Conservation (phyloP, 2,329 filamentous ascomycete genomes). For the Penicillium sp. region DNA sequence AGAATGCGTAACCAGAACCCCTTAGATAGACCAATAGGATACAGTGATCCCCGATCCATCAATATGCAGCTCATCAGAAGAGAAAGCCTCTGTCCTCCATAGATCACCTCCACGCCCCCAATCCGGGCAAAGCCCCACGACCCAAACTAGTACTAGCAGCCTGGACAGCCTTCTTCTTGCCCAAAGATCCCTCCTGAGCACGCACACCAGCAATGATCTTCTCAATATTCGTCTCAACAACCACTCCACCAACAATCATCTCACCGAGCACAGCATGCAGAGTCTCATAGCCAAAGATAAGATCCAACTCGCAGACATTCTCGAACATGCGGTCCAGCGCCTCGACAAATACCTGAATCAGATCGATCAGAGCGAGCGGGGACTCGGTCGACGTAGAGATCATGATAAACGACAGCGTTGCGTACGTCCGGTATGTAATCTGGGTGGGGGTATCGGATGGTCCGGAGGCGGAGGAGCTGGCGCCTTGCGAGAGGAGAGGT, state of each 20-base stretch:
- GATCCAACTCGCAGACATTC: conserved; percentile 95
- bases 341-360: conserved; percentile 98
- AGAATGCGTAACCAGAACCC: conserved; percentile 12
- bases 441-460: conserved; percentile 89
- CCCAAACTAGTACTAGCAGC: conserved; percentile 39
- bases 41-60: not conserved
- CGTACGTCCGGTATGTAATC: conserved; percentile 97
- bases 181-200: conserved; percentile 44
- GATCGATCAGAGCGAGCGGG: conserved; percentile 87
- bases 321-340: conserved; percentile 92
- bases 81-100: not conserved
- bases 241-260: conserved; percentile 93
- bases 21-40: conserved; percentile 3
- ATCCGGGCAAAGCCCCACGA: conserved; percentile 37
- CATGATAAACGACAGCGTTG: conserved; percentile 96
- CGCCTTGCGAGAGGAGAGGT: conserved; percentile 58
- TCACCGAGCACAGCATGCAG: conserved; percentile 86
- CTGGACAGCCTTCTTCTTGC: conserved; percentile 46
- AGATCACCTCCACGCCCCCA: conserved; percentile 40
- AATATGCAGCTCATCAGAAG: conserved; percentile 1
- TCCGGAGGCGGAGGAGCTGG: conserved; percentile 49
- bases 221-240: conserved; percentile 87
- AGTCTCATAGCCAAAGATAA: conserved; percentile 99
- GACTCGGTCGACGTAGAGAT: conserved; percentile 96
- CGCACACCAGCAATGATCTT: conserved; percentile 82